A percentile compares a stretch with the other conserved stretches of the same genome.
Conservation (phyloP, 306 rosid species). For the Abrus pulchellus region DNA sequence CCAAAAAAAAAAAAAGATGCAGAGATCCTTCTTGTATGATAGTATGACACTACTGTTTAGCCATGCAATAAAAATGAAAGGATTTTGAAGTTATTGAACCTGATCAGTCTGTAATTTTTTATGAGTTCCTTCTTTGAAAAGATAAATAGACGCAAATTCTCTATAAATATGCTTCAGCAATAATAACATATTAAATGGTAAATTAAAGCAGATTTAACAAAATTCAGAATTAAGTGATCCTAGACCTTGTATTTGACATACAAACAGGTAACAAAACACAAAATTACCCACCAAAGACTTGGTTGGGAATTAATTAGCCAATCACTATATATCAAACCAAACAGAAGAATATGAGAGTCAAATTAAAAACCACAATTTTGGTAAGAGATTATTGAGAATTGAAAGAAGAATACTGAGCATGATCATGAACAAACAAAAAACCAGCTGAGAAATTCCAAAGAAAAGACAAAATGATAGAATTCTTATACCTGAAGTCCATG, state of each 20-base stretch:
- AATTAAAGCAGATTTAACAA: constrained; percentile 2
- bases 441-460: constrained; percentile 9
- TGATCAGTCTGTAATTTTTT: not conserved
- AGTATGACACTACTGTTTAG: not conserved
- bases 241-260: not conserved
- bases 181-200: constrained; percentile 2
- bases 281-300: not conserved
- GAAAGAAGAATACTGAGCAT: not conserved
- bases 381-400: constrained; percentile 7
- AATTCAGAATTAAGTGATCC: not conserved
- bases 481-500: constrained; percentile 62
- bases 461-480: not conserved
- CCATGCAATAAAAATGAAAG: not conserved
- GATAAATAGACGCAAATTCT: not conserved
- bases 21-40: not conserved
- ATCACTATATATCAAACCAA: constrained; percentile 4
- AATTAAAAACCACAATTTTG: not conserved
- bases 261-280: constrained; percentile 6
- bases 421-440: not conserved
- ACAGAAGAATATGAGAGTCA: constrained; percentile 1
- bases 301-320: not conserved
- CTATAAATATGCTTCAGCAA: not conserved
- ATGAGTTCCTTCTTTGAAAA: not conserved
- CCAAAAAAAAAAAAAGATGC: not conserved
- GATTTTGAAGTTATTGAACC: not conserved